phyloP scores from a whole-genome alignment of 352 stramenopile species.

The Phytophthora idaei region DNA sequence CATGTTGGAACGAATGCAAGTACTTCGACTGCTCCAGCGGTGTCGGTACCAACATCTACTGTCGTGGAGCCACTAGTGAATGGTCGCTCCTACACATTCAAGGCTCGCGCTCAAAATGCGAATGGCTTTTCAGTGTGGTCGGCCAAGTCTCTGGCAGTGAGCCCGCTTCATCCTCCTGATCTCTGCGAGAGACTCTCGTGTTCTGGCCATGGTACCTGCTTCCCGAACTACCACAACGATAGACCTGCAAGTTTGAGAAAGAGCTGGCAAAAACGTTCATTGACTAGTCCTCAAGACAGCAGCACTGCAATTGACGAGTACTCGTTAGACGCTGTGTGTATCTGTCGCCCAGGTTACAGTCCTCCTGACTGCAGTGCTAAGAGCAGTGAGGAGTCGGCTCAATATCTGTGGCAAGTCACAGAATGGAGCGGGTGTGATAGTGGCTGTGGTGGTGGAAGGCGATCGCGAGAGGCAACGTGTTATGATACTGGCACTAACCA shows the following conservation, averaged over 20 bases:
- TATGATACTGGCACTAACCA: constrained; percentile 37
- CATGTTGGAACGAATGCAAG: constrained; percentile 14
- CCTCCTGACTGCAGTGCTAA: constrained; percentile 72
- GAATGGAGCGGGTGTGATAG: constrained; percentile 65
- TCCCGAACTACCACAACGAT: constrained; percentile 59
- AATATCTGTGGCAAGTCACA: constrained; percentile 59
- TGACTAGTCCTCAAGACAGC: constrained; percentile 7
- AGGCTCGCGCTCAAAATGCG: constrained; percentile 67
- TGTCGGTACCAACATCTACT: constrained; percentile 41
- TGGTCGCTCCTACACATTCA: constrained; percentile 71
- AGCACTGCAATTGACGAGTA: constrained; percentile 33
- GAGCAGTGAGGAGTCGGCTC: constrained; percentile 30
- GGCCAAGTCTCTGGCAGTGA: constrained; percentile 73
- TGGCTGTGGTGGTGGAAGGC: constrained; percentile 66
- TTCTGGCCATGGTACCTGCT: constrained; percentile 70
- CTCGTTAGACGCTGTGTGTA: constrained; percentile 47
- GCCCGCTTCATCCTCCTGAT: constrained; percentile 70
- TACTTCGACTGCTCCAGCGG: constrained; percentile 4
- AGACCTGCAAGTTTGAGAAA: neutral
- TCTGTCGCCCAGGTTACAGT: constrained; percentile 67
- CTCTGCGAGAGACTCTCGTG: constrained; percentile 67
- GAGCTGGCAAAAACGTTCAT: neutral
- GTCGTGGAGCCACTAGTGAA: constrained; percentile 60
- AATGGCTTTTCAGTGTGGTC: constrained; percentile 75
- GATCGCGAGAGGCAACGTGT: constrained; percentile 49